Base-by-base conservation (phyloP, 345 rosid genomes). In the Hypericum androsaemum region DNA sequence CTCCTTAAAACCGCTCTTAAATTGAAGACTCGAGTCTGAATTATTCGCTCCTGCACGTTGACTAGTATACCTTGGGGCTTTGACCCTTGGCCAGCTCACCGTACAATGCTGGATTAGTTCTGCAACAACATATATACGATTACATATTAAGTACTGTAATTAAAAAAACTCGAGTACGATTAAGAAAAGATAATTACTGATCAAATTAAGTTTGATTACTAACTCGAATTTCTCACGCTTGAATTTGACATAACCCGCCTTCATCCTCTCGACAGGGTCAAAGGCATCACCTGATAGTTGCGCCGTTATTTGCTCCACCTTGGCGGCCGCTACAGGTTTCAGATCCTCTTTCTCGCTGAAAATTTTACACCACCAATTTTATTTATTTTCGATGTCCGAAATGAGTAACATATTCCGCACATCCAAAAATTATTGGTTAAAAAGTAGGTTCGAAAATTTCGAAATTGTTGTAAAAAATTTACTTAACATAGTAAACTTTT, bases 211-310 rank as follows among this genome's bases (percentile, higher is more conserved):
- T 14, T 11, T 5, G 12, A 1, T 8, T 5, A 54, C 69, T 44
- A 52, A 90, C 98, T 82, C 92, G 60, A 72, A 92, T 84, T 92
- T 92, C 68, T 92, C 89, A 50, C 45, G 78, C 83, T 92, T 92
- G 94, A 84, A 92, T 67, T 69, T 5, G 47, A 78, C 61, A 72
- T 84, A 92, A 43, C 98, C 98, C 12, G 74, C 61, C 63, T 88
- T 83, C 3, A 92, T 46, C 60, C 82, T 74, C 59, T 77, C 80
- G 37, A 81, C 74, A 0, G 95, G 59, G 50, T 81, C 69, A 54
- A 61, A 73, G 14, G 74, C 67, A 52, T 69, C 49, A 11, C 68
- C 22, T 46, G 69, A 56, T n/a, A 87, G 64, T 75, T 80, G 88
- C 4, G 90, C 88, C 10, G 88, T 88, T 57, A 83, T 75, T 60